Evolutionary conservation across 768 basidiomycete species (phyloP).

Genomic region (Krasilnikovozyma curviuscula): DNA sequence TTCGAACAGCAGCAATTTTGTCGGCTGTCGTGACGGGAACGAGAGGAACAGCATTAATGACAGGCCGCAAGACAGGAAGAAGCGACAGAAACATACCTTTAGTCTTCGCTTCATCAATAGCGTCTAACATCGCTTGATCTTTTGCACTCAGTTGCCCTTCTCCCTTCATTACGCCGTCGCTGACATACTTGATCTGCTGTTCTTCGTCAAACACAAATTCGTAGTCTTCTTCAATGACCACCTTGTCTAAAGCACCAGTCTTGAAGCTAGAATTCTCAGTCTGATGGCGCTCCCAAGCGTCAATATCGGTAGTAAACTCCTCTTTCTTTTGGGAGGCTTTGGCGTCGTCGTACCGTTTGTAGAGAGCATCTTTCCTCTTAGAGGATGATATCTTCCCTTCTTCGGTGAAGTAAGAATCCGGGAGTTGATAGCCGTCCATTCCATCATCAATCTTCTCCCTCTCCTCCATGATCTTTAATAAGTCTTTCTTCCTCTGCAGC

Average conservation of each 20-base stretch:
- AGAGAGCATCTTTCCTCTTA: conserved; percentile 78
- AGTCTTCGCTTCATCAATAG: conserved; percentile 80
- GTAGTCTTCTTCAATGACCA: conserved; percentile 55
- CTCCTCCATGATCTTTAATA: conserved; percentile 79
- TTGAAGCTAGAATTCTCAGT: conserved; percentile 73
- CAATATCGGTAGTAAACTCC: conserved; percentile 88
- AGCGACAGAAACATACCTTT: conserved; percentile 39
- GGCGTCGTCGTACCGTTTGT: conserved; percentile 76
- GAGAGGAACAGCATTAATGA: not conserved
- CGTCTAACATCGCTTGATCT: conserved; percentile 62
- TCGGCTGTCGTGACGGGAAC: conserved; percentile 35
- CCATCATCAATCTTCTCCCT: conserved; percentile 86
- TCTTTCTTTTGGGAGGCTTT: conserved; percentile 37
- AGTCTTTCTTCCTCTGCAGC: conserved; percentile 78
- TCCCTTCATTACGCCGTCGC: conserved; percentile 50
- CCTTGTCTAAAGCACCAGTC: conserved; percentile 81
- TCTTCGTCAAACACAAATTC: conserved; percentile 98
- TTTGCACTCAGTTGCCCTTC: conserved; percentile 55
- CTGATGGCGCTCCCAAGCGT: conserved; percentile 92
- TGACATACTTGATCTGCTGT: conserved; percentile 87
- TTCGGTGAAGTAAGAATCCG: conserved; percentile 95
- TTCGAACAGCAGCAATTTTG: conserved; percentile 80
- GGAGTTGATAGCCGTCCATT: conserved; percentile 85
- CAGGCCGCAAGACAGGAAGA: not conserved
- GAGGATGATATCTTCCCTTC: conserved; percentile 97